Evolutionary conservation across 2,329 filamentous ascomycete genomes (phyloP).

Genomic region (Fusarium agapanthi): DNA sequence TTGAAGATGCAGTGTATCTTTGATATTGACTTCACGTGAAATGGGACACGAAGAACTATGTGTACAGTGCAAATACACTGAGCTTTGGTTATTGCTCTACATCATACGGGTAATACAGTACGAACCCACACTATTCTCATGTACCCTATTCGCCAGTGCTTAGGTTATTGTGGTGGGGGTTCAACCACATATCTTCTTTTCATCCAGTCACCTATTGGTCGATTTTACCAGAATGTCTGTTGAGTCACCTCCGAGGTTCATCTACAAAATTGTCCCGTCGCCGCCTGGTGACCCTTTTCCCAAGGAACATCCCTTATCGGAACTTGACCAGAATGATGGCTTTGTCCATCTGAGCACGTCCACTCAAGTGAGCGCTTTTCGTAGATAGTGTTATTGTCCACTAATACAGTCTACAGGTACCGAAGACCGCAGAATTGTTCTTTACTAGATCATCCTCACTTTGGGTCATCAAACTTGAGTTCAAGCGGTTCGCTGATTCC

Average conservation of each 20-base stretch:
- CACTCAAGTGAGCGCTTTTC: conserved; percentile 54
- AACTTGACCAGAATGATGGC: conserved; percentile 67
- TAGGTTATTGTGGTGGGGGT: background rate
- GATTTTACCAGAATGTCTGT: conserved; percentile 39
- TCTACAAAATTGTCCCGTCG: conserved; percentile 69
- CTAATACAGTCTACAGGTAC: conserved; percentile 47
- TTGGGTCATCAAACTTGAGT: conserved; percentile 64
- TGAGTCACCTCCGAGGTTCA: conserved; percentile 51
- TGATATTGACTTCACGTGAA: conserved; percentile 29
- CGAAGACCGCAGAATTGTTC: conserved; percentile 56
- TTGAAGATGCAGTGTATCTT: conserved; percentile 17
- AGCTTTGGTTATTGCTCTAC: background rate
- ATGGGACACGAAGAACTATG: background rate
- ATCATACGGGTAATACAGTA: background rate
- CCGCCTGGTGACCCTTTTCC: conserved; percentile 64
- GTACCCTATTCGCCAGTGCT: conserved; percentile 13
- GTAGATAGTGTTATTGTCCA: background rate
- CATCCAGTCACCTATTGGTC: background rate
- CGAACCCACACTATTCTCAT: background rate
- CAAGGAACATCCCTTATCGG: conserved; percentile 63
- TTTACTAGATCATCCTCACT: conserved; percentile 52
- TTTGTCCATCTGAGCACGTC: conserved; percentile 69
- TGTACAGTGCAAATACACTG: conserved; percentile 12
- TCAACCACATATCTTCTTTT: background rate
- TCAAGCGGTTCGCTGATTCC: conserved; percentile 52